phyloP scores from a whole-genome alignment of 2,329 filamentous ascomycete species.

The Juglanconis sp. region DNA sequence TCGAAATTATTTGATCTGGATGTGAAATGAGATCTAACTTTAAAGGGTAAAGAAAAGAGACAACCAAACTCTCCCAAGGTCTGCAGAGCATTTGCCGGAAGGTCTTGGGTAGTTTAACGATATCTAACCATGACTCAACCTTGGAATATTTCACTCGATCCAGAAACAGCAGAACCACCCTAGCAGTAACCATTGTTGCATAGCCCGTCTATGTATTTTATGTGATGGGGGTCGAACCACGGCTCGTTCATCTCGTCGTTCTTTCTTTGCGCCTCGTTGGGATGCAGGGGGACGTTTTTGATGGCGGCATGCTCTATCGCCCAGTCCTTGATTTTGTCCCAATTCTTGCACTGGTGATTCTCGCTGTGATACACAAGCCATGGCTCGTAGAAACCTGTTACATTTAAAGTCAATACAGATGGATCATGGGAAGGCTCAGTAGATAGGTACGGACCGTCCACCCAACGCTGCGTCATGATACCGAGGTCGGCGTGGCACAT shows the following conservation, averaged over 20 bases:
- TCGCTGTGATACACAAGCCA: slow-evolving; percentile 4
- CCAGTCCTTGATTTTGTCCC: slow-evolving; percentile 5
- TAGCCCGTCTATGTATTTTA: background rate
- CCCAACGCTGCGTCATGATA: background rate
- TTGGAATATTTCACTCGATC: too few species aligned
- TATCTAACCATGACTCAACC: too few species aligned
- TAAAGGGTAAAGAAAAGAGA: too few species aligned
- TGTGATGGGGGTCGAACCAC: background rate
- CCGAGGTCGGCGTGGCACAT: background rate
- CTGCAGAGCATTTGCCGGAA: too few species aligned
- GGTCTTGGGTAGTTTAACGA: too few species aligned
- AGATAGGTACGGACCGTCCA: background rate
- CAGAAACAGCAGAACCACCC: background rate
- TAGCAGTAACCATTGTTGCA: background rate
- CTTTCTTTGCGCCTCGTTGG: background rate
- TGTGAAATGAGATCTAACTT: too few species aligned
- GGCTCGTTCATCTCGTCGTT: background rate
- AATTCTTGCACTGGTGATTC: slow-evolving; percentile 1
- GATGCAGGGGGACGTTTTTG: background rate
- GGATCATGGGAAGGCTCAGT: background rate
- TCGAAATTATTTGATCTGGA: too few species aligned
- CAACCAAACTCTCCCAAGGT: too few species aligned
- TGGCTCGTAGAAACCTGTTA: background rate
- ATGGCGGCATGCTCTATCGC: background rate
- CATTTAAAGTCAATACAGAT: background rate